Evolutionary conservation across 768 basidiomycete species (phyloP).

Genomic region (Macrolepiota fuliginosa): DNA sequence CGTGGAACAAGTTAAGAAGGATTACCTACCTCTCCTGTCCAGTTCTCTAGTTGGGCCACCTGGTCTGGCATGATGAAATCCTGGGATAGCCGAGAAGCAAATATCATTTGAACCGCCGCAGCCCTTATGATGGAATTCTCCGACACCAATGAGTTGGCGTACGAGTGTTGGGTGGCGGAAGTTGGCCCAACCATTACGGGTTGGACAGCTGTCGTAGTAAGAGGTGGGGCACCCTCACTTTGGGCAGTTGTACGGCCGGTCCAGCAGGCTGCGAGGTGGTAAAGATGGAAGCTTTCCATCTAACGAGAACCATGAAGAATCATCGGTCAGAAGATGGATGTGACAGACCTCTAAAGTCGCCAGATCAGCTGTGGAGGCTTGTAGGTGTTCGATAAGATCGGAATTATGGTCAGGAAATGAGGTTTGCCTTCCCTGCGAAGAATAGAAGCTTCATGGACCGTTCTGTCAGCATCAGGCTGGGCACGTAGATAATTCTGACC

Average conservation of each 20-base stretch:
- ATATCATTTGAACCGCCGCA: constrained; percentile 81
- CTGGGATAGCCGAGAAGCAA: constrained; percentile 68
- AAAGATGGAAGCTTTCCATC: constrained; percentile 87
- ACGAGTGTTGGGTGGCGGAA: constrained; percentile 21
- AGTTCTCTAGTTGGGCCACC: constrained; percentile 57
- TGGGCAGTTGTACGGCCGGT: constrained; percentile 27
- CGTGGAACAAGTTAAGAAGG: constrained; percentile 7
- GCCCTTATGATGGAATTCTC: constrained; percentile 51
- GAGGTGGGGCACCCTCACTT: constrained; percentile 34
- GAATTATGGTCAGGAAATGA: constrained; percentile 77
- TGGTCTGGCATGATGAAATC: constrained; percentile 74
- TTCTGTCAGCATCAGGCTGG: neutral
- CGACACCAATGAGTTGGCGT: constrained; percentile 17
- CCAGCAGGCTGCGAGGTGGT: constrained; percentile 78
- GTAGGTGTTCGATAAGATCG: constrained; percentile 56
- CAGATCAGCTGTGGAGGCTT: constrained; percentile 46
- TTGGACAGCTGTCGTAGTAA: constrained; percentile 41
- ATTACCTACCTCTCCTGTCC: constrained; percentile 47
- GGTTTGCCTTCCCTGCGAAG: constrained; percentile 81
- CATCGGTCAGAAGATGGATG: neutral
- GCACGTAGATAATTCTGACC: constrained; percentile 35
- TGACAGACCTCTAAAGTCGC: constrained; percentile 69
- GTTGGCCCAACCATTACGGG: constrained; percentile 32
- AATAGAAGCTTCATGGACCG: constrained; percentile 63
- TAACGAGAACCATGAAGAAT: constrained; percentile 24